Conservation (phyloP, 805 yeast genomes). For the Metschnikowia bowlesiae region DNA sequence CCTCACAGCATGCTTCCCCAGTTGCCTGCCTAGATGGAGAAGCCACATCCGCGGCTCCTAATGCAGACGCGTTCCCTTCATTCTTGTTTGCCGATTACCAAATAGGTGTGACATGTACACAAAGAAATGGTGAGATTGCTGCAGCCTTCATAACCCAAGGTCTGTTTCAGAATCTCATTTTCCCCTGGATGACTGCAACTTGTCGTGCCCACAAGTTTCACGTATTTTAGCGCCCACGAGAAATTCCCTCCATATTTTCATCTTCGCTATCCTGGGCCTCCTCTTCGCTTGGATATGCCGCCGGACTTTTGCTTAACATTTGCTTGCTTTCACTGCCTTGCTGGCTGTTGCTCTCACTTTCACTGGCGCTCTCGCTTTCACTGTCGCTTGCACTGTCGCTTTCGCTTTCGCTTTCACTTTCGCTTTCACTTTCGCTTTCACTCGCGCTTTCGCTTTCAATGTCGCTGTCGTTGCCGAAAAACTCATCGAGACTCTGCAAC, state of each 20-base stretch:
- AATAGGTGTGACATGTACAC: neutral
- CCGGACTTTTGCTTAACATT: too few species aligned
- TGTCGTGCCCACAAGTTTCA: neutral
- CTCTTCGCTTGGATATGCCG: too few species aligned
- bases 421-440: conserved; percentile 7
- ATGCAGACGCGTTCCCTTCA: neutral
- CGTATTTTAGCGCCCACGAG: conserved; percentile 3
- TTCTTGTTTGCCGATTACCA: neutral
- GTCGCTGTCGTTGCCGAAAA: conserved; percentile 47
- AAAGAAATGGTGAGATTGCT: neutral
- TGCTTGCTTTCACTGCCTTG: too few species aligned
- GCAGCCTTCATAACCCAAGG: neutral
- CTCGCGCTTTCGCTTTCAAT: conserved; percentile 15
- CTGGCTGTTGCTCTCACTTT: neutral
- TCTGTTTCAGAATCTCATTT: neutral
- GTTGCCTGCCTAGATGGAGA: neutral
- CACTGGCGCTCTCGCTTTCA: neutral
- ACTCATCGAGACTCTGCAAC: conserved; percentile 82
- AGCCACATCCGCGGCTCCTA: neutral
- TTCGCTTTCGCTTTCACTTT: conserved; percentile 20
- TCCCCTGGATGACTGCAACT: neutral
- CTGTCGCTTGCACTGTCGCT: conserved; percentile 1
- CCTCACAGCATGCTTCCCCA: neutral
- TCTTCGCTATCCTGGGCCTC: conserved; percentile 13
- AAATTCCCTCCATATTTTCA: conserved; percentile 16